A percentile compares a stretch with the other conserved stretches of the same genome.
These are phyloP conservation scores for Lepidium sativum DNA, from an alignment of 345 rosid species.

Conservation along the genomic window DNA sequence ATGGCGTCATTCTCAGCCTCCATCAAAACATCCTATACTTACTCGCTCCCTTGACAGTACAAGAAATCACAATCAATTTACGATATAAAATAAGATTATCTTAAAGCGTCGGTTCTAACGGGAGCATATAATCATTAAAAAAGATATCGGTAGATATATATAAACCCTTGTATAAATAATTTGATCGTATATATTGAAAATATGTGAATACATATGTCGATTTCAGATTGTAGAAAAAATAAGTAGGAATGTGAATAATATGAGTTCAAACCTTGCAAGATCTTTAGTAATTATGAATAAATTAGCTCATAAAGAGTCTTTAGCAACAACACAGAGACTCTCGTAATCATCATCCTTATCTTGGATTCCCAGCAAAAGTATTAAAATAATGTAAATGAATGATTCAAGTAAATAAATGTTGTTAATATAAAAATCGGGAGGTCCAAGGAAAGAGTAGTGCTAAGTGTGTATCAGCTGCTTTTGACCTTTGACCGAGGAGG, in stretches of 20 bases:
- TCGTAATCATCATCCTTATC: conserved; percentile 46
- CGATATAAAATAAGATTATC: too few species aligned
- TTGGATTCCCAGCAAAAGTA: conserved; percentile 24
- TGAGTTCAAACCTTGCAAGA: conserved; percentile 10
- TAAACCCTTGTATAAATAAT: not conserved
- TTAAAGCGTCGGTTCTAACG: too few species aligned
- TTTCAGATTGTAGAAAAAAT: not conserved
- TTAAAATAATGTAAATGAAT: conserved; percentile 1
- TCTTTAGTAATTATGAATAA: not conserved
- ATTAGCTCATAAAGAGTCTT: conserved; percentile 6
- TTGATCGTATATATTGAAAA: not conserved
- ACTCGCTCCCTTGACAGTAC: too few species aligned
- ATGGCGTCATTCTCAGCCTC: too few species aligned
- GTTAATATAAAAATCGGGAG: conserved; percentile 20
- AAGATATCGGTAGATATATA: too few species aligned
- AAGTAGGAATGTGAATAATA: conserved; percentile 1
- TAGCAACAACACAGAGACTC: not conserved
- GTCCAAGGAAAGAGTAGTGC: conserved; percentile 27
- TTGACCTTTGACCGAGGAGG: conserved; percentile 75
- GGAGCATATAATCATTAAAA: too few species aligned
- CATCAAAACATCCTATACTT: too few species aligned
- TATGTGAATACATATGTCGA: not conserved
- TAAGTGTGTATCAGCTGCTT: conserved; percentile 41
- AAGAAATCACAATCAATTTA: too few species aligned
- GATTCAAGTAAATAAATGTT: conserved; percentile 1